Percentiles rank a stretch among this genome's conserved stretches.
Evolutionary conservation across 495 filamentous ascomycete genomes (phyloP).

Genomic region (Daldinia loculata): DNA sequence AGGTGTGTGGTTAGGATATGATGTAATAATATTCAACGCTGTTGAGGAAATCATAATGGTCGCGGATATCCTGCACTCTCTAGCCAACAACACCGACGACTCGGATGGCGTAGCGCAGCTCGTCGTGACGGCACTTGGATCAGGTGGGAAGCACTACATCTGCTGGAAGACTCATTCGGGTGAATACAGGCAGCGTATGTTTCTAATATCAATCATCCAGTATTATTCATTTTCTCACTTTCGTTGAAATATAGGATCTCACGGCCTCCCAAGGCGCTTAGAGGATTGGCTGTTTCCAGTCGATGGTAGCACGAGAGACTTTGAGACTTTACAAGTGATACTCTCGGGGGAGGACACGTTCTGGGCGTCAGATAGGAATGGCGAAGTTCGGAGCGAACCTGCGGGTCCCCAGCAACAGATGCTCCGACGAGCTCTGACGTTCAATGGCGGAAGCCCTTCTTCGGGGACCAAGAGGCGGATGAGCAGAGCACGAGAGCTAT

Average conservation of each 20-base stretch:
- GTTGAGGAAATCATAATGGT: slow-evolving; percentile 35
- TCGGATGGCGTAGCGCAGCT: slow-evolving; percentile 42
- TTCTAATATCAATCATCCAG: background rate
- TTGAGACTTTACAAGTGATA: slow-evolving; percentile 52
- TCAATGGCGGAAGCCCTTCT: slow-evolving; percentile 26
- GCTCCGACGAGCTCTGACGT: slow-evolving; percentile 39
- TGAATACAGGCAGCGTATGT: slow-evolving; percentile 44
- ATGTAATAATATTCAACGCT: slow-evolving; percentile 25
- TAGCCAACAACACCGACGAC: slow-evolving; percentile 32
- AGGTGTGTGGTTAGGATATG: slow-evolving; percentile 10
- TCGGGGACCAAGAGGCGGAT: slow-evolving; percentile 13
- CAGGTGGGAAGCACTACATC: slow-evolving; percentile 41
- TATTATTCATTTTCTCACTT: background rate
- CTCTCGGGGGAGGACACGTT: slow-evolving; percentile 54
- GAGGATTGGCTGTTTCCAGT: slow-evolving; percentile 53
- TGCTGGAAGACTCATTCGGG: slow-evolving; percentile 45
- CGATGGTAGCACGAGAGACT: slow-evolving; percentile 50
- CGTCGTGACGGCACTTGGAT: slow-evolving; percentile 44
- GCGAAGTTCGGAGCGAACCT: slow-evolving; percentile 48
- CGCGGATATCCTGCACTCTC: slow-evolving; percentile 34
- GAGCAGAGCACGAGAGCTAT: slow-evolving; percentile 33
- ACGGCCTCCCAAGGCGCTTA: slow-evolving; percentile 49
- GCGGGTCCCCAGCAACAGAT: slow-evolving; percentile 23
- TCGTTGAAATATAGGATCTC: slow-evolving; percentile 44
- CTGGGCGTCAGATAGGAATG: slow-evolving; percentile 53